Conservation (phyloP, 2,329 filamentous ascomycete species). For the Hymenoscyphus occultus region DNA sequence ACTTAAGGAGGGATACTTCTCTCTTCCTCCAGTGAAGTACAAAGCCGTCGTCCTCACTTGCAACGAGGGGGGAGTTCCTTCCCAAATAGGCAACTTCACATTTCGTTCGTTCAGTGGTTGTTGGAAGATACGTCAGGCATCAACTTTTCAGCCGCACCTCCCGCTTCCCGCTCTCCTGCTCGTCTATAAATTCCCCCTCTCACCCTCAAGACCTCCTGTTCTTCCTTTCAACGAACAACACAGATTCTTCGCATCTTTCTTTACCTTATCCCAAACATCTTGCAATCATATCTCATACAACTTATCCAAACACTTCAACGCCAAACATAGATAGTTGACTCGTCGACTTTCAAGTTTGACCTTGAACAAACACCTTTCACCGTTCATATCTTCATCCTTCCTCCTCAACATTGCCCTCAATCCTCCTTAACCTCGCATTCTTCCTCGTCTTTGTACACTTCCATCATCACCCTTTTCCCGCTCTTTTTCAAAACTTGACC, state of each 20-base stretch:
- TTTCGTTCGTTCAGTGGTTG: neutral
- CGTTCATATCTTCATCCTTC: slow-evolving; percentile 3
- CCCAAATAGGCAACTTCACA: neutral
- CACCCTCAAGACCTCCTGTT: neutral
- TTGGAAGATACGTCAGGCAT: neutral
- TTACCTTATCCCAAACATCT: neutral
- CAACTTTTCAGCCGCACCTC: neutral
- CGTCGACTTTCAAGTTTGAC: slow-evolving; percentile 20
- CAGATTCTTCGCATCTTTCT: neutral
- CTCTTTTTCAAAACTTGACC: too few relatives aligned
- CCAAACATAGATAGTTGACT: slow-evolving; percentile 10
- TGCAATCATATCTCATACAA: slow-evolving; percentile 2
- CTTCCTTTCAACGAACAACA: neutral
- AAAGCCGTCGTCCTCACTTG: neutral
- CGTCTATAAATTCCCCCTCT: neutral
- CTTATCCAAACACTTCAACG: slow-evolving; percentile 11
- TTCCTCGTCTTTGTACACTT: neutral
- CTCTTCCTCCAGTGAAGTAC: neutral
- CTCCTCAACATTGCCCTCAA: slow-evolving; percentile 7
- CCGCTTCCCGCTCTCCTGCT: neutral
- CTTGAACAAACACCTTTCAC: slow-evolving; percentile 6
- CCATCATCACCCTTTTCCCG: neutral
- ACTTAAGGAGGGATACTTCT: neutral
- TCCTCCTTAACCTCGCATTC: slow-evolving; percentile 1
- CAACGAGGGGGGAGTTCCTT: neutral